phyloP scores from a whole-genome alignment of 306 rosid genomes.

The Cucurbita argyrosperma region DNA sequence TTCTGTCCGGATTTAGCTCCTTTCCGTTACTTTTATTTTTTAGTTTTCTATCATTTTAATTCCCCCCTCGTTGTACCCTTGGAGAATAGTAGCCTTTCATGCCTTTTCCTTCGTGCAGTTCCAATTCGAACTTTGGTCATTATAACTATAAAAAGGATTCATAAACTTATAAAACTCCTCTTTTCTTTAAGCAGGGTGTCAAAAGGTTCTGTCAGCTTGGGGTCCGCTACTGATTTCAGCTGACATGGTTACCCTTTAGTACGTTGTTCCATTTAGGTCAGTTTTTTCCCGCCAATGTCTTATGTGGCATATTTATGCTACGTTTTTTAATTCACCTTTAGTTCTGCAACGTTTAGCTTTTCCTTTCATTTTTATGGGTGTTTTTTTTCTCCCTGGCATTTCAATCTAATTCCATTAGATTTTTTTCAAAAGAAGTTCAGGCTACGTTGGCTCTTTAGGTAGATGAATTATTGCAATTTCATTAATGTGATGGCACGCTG shows the following conservation, averaged over 20 bases:
- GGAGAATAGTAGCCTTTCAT: slow-evolving; percentile 13
- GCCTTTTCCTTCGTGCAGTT: slow-evolving; percentile 46
- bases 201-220: slow-evolving; percentile 55
- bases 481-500: too few relatives aligned
- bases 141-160: slow-evolving; percentile 19
- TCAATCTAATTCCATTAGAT: background rate
- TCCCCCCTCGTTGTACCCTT: background rate
- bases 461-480: background rate
- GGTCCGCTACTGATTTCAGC: slow-evolving; percentile 59
- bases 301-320: slow-evolving; percentile 46
- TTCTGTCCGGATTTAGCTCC: background rate
- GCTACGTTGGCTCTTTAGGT: background rate
- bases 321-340: slow-evolving; percentile 9
- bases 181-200: slow-evolving; percentile 63
- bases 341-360: slow-evolving; percentile 2
- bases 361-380: slow-evolving; percentile 14
- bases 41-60: background rate
- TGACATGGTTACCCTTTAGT: slow-evolving; percentile 61
- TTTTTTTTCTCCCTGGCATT: background rate
- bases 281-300: slow-evolving; percentile 40
- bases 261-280: slow-evolving; percentile 73
- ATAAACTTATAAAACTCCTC: slow-evolving; percentile 48
- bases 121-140: slow-evolving; percentile 42
- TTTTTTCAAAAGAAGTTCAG: background rate
- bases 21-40: too few relatives aligned